Percentiles rank a stretch among this genome's conserved stretches.
Evolutionary conservation across 2,329 filamentous ascomycete species (phyloP).

Genomic region (Arachnopeziza araneosa): DNA sequence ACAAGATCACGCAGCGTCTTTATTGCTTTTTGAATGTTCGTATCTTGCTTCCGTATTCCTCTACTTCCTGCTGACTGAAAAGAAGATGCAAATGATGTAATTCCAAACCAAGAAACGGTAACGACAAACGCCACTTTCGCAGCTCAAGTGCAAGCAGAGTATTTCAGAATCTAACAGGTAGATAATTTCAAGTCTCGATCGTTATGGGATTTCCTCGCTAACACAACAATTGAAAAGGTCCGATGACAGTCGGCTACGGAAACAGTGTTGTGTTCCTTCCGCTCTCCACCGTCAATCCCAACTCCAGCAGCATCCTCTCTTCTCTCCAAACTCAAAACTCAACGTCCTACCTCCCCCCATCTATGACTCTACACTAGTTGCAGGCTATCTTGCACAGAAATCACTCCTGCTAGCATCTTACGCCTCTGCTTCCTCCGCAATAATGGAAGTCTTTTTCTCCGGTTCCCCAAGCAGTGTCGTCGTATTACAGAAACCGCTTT

Average conservation of each 20-base stretch:
- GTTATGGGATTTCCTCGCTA: background rate
- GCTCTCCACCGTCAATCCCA: slow-evolving; percentile 17
- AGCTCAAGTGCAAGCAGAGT: background rate
- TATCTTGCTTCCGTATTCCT: background rate
- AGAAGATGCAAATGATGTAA: background rate
- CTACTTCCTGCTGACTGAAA: background rate
- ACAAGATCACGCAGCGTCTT: slow-evolving; percentile 6
- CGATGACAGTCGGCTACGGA: slow-evolving; percentile 24
- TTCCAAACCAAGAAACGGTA: background rate
- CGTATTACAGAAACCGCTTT: slow-evolving; percentile 19
- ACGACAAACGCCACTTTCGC: background rate
- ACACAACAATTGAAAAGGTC: slow-evolving; percentile 12
- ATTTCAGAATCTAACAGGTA: background rate
- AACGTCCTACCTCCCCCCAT: slow-evolving; percentile 14
- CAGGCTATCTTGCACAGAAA: slow-evolving; percentile 21
- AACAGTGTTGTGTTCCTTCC: slow-evolving; percentile 27
- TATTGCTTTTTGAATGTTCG: background rate
- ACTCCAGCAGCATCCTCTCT: slow-evolving; percentile 15
- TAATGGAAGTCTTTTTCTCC: background rate
- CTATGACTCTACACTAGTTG: slow-evolving; percentile 18
- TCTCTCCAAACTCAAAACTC: slow-evolving; percentile 16
- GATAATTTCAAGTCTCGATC: background rate
- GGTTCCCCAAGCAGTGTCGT: background rate
- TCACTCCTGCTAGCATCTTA: slow-evolving; percentile 6
- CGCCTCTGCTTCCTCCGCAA: background rate